Percentiles rank a stretch among this genome's conserved stretches.
phyloP scores from a whole-genome alignment of 2,329 filamentous ascomycete species.

The Exophiala bonariae region DNA sequence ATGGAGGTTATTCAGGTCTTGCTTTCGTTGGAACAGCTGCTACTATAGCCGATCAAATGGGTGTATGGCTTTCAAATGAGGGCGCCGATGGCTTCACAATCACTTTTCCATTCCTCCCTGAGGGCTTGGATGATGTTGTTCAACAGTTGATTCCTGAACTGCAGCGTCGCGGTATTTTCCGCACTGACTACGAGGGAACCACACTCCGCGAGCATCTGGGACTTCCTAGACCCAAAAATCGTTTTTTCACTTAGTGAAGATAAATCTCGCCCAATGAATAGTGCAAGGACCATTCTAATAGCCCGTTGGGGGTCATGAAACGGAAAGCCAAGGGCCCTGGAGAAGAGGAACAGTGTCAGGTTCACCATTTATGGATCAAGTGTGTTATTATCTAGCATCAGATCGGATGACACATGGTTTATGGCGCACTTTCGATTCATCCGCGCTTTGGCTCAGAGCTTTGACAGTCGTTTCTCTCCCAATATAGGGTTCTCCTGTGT shows the following conservation, averaged over 20 bases:
- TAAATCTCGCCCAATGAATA: no score
- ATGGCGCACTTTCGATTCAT: no score
- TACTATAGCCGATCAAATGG: constrained; percentile 52
- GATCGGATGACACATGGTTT: no score
- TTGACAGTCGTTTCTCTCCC: no score
- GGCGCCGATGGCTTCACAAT: constrained; percentile 55
- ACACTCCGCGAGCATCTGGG: constrained; percentile 58
- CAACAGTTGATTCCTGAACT: constrained; percentile 51
- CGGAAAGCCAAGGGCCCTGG: no score
- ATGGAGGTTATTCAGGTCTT: constrained; percentile 51
- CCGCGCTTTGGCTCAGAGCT: no score
- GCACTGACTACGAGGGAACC: constrained; percentile 53
- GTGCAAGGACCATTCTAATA: no score
- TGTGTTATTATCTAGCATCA: no score
- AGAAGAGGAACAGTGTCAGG: no score
- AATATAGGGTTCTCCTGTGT: constrained; percentile 7
- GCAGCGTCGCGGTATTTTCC: constrained; percentile 52
- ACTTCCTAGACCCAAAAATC: constrained; percentile 48
- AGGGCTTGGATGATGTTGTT: constrained; percentile 52
- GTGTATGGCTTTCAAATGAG: constrained; percentile 48
- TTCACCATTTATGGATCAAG: no score
- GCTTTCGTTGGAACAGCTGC: constrained; percentile 53
- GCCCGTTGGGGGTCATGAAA: no score
- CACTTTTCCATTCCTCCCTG: constrained; percentile 50
- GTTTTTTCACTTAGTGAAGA: constrained; percentile 37